phyloP scores from a whole-genome alignment of 1,284 basidiomycete genomes.

The Schizophyllum amplum region DNA sequence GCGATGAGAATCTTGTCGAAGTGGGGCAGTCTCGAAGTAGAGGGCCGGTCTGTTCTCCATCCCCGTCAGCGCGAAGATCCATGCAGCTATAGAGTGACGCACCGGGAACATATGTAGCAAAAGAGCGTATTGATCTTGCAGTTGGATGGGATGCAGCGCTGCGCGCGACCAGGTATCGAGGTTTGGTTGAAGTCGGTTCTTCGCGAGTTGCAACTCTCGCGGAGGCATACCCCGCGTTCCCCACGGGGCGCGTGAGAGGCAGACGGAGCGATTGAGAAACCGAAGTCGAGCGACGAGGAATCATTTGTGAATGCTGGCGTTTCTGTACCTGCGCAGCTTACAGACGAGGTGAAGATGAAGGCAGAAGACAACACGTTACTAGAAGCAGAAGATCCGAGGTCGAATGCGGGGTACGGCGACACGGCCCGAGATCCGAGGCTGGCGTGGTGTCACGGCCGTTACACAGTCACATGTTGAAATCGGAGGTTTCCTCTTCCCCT shows the following conservation, averaged over 20 bases:
- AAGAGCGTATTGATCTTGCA: neutral
- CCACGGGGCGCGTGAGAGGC: neutral
- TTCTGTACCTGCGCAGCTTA: neutral
- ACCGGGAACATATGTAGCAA: neutral
- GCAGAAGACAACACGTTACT: neutral
- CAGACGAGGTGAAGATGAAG: neutral
- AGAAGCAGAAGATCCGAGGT: neutral
- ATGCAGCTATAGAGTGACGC: neutral
- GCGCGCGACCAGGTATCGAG: no score
- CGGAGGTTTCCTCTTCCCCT: neutral
- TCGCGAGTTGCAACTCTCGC: neutral
- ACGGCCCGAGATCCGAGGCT: neutral
- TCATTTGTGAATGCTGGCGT: neutral
- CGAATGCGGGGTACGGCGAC: neutral
- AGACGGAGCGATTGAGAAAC: neutral
- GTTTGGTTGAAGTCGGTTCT: neutral
- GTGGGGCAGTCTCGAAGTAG: constrained; percentile 29
- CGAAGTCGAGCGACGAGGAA: neutral
- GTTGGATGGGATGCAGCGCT: neutral
- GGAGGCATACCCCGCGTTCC: neutral
- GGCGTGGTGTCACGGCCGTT: neutral
- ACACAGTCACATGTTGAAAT: neutral
- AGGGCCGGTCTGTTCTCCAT: neutral
- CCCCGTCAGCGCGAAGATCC: neutral
- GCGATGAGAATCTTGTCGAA: constrained; percentile 84